These are phyloP conservation scores for Elsinoe arachidis DNA, from an alignment of 2,329 filamentous ascomycete genomes.

Conservation along the genomic window DNA sequence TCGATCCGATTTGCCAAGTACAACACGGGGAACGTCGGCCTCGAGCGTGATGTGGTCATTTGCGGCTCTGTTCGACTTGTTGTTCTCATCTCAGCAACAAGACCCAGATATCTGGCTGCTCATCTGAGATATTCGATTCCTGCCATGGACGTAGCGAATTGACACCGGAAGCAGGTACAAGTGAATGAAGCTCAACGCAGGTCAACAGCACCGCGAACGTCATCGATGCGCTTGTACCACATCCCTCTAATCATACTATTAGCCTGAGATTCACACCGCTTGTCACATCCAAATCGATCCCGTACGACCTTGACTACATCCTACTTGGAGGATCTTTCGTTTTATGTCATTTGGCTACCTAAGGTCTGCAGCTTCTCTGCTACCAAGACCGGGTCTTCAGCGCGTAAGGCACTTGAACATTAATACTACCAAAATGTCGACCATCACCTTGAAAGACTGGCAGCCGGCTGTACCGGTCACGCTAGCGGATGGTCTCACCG, in stretches of 20 bases:
- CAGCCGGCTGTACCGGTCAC: constrained; percentile 32
- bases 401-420: not conserved
- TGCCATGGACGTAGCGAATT: not conserved
- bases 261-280: not conserved
- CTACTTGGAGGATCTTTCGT: too few relatives aligned
- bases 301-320: not conserved
- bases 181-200: too few relatives aligned
- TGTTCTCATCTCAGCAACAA: too few relatives aligned
- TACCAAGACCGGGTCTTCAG: too few relatives aligned
- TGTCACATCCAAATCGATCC: not conserved
- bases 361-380: too few relatives aligned
- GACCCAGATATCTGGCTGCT: not conserved
- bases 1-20: too few relatives aligned
- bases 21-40: not conserved
- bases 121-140: not conserved
- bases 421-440: constrained; percentile 29
- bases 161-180: too few relatives aligned
- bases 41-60: not conserved
- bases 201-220: not conserved
- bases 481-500: constrained; percentile 35
- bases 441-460: constrained; percentile 33
- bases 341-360: too few relatives aligned
- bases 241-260: not conserved
- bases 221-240: not conserved
- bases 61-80: not conserved